Evolutionary conservation across 2,329 filamentous ascomycete genomes (phyloP).

Genomic region (Monilinia vaccinii-corymbosi): DNA sequence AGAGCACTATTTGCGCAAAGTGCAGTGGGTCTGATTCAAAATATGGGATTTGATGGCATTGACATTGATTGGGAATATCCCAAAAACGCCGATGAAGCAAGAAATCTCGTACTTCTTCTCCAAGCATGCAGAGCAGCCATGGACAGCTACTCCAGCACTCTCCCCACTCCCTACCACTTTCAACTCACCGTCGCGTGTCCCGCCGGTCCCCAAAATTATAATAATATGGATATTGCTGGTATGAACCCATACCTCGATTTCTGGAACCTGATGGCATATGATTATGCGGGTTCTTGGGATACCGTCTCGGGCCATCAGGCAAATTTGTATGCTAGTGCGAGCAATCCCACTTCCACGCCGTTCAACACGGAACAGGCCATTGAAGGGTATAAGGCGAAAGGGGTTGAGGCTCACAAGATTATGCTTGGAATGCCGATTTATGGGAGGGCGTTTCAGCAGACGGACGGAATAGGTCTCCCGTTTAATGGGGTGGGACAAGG

Average conservation of each 20-base stretch:
- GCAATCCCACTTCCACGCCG: conserved; percentile 58
- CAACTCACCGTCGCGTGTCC: conserved; percentile 57
- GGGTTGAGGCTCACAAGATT: conserved; percentile 62
- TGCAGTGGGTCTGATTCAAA: conserved; percentile 66
- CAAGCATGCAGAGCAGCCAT: conserved; percentile 46
- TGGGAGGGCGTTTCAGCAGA: conserved; percentile 74
- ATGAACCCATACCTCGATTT: conserved; percentile 64
- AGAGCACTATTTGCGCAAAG: conserved; percentile 63
- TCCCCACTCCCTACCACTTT: conserved; percentile 40
- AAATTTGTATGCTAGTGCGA: conserved; percentile 57
- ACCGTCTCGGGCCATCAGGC: conserved; percentile 63
- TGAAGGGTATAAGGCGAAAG: conserved; percentile 55
- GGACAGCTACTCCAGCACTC: conserved; percentile 43
- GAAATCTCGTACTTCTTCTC: conserved; percentile 51
- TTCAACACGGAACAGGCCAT: conserved; percentile 69
- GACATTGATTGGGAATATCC: conserved; percentile 66
- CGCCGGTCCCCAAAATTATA: conserved; percentile 52
- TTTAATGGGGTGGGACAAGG: conserved; percentile 70
- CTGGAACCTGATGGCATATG: conserved; percentile 83
- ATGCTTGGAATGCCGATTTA: conserved; percentile 90
- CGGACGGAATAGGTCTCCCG: conserved; percentile 60
- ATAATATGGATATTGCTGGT: conserved; percentile 49
- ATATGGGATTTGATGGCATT: conserved; percentile 68
- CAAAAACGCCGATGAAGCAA: conserved; percentile 43
- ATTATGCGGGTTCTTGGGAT: conserved; percentile 81